Evolutionary conservation across 2,329 filamentous ascomycete genomes (phyloP), one percentile per base, ranked within the genome.

Genomic region (Boeremia lycopersici): DNA sequence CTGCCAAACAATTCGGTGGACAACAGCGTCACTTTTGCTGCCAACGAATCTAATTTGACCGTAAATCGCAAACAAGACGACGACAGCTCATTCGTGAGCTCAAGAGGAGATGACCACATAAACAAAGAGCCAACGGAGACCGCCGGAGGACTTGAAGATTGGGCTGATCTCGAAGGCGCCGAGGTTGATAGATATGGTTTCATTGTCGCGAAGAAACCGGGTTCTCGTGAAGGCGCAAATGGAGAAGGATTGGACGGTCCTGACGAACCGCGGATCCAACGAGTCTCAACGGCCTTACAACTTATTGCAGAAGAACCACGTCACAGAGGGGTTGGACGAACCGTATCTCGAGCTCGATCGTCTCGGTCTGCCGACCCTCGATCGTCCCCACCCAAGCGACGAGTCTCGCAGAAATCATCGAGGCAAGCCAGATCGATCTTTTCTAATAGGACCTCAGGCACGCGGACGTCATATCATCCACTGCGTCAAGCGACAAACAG

Each of bases 141-240:
- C 29, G 85, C 85, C 19, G 86, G 86, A 7, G 86, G 86, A 2
- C 80, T 87, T 43, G 86, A 88, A 60, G 85, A 88, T 61, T 88
- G 85, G 85, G 79, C 84, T 56, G 80, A 87, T 68, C 74, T 88
- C 10, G 77, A 82, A 15, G 82, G 78, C 6, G 81, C 76, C 12
- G 81, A 86, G 57, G 84, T 88, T 3, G 86, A 88, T 69, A 79
- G 86, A 55, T 88, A 88, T 67, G 86, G 86, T 9, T 88, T 88
- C 72, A 88, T 88, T 56, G 69, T 81, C 12, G 77, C 78, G 4
- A 75, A 70, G 38, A 77, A 74, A 53, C 58, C 61, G 12, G 56
- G 65, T 8, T 76, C 77, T 4, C 65, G 71, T 23, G 70, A 65
- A 4, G 65, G 63, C 15, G 60, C 60, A 4, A 60, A 62, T 36